These are phyloP conservation scores for Xylaria sp. DNA, from an alignment of 2,329 filamentous ascomycete species.

Conservation along the genomic window DNA sequence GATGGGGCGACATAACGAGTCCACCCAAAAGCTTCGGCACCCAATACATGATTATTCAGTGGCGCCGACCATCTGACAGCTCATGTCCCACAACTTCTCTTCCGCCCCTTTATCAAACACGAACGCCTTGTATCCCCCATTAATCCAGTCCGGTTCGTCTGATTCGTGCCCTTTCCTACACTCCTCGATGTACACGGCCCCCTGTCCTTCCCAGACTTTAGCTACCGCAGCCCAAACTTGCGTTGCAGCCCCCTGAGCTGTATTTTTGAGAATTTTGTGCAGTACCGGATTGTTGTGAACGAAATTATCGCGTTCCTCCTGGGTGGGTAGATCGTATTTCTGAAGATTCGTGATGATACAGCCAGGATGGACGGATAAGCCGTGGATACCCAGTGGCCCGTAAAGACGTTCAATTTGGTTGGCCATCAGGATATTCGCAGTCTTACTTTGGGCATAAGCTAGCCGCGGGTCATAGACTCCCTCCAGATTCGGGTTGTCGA, in stretches of 20 bases:
- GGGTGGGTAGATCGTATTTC: background rate
- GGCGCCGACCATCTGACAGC: background rate
- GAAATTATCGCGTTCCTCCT: background rate
- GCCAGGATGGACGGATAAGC: constrained; percentile 55
- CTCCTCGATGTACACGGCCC: constrained; percentile 23
- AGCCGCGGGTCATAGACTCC: background rate
- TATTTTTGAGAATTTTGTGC: constrained; percentile 14
- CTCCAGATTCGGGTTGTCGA: constrained; percentile 2
- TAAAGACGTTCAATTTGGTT: constrained; percentile 59
- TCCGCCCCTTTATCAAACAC: constrained; percentile 17
- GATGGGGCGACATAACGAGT: background rate
- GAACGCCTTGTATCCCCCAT: constrained; percentile 21
- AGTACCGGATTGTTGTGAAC: background rate
- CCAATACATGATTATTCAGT: background rate
- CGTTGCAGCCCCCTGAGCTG: constrained; percentile 19
- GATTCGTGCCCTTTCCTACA: constrained; percentile 23
- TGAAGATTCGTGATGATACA: constrained; percentile 46
- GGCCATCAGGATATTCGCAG: constrained; percentile 58
- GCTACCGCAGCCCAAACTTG: constrained; percentile 21
- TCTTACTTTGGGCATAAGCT: constrained; percentile 54
- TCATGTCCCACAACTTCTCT: constrained; percentile 20
- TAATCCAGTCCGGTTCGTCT: constrained; percentile 12
- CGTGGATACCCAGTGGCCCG: constrained; percentile 53
- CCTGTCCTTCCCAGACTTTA: constrained; percentile 24
- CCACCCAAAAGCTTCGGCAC: background rate